Evolutionary conservation across 169 alveolate genomes (phyloP).

Genomic region (Plasmodium vinckei): DNA sequence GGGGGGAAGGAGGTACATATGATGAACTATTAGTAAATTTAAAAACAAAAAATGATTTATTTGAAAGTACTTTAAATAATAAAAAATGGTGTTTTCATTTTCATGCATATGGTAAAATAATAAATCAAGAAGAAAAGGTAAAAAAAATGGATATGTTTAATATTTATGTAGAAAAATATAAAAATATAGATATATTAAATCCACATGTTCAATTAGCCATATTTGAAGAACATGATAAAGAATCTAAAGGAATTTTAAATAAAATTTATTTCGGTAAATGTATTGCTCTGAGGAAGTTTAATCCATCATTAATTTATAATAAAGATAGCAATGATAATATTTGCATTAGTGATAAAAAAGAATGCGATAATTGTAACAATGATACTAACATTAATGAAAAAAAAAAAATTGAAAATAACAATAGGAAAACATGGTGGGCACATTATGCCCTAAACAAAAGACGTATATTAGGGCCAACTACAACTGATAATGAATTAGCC

Average conservation of each 20-base stretch:
- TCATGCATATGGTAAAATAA: conserved; percentile 77
- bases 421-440: conserved; percentile 87
- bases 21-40: conserved; percentile 66
- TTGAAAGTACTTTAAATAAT: conserved; percentile 44
- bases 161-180: conserved; percentile 18
- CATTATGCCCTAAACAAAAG: conserved; percentile 92
- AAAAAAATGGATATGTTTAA: conserved; percentile 64
- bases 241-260: conserved; percentile 40
- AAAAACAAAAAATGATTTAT: conserved; percentile 19
- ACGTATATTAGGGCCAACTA: conserved; percentile 98
- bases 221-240: conserved; percentile 73
- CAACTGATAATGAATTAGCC: conserved; percentile 96
- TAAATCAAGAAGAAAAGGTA: conserved; percentile 65
- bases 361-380: conserved; percentile 11
- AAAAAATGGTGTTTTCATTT: conserved; percentile 75
- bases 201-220: conserved; percentile 60
- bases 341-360: conserved; percentile 26
- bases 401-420: background rate
- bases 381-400: background rate
- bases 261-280: conserved; percentile 76
- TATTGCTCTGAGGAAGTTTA: conserved; percentile 26
- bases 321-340: conserved; percentile 13
- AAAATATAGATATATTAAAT: conserved; percentile 39
- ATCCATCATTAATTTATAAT: conserved; percentile 18
- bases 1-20: conserved; percentile 78